phyloP scores from a whole-genome alignment of 805 yeast genomes.

The Hagleromyces aurorensis region DNA sequence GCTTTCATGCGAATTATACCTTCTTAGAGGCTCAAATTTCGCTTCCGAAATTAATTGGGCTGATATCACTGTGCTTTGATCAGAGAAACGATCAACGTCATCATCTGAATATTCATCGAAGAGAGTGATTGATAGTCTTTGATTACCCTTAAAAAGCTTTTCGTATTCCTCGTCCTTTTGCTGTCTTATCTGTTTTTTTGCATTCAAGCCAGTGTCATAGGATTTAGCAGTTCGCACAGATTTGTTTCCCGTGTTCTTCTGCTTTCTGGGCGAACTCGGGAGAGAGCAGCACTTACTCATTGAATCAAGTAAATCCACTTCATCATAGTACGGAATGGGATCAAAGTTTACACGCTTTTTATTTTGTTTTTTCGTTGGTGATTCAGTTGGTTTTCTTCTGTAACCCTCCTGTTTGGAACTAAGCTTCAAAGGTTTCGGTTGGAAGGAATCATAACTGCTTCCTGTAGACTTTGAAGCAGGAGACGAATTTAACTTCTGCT shows the following conservation, averaged over 20 bases:
- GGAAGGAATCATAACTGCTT: conserved; percentile 7
- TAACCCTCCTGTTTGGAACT: conserved; percentile 12
- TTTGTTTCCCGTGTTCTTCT: conserved; percentile 3
- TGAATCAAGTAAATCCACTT: not conserved
- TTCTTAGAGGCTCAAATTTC: conserved; percentile 18
- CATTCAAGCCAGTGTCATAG: conserved; percentile 22
- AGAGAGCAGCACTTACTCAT: conserved; percentile 10
- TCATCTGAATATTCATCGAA: conserved; percentile 22
- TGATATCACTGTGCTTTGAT: conserved; percentile 23
- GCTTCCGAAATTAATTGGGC: conserved; percentile 8
- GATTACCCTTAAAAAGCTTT: conserved; percentile 27
- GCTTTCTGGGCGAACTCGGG: conserved; percentile 18
- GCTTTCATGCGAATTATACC: conserved; percentile 31
- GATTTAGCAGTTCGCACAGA: conserved; percentile 21
- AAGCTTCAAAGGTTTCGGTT: conserved; percentile 21
- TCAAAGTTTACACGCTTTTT: conserved; percentile 5
- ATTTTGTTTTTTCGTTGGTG: conserved; percentile 7
- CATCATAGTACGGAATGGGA: not conserved
- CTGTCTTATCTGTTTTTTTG: conserved; percentile 5
- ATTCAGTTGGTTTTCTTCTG: conserved; percentile 6
- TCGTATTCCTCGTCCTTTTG: conserved; percentile 7
- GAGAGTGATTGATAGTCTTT: conserved; percentile 28
- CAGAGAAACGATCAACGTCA: conserved; percentile 12
- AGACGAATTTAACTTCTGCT: conserved; percentile 7
- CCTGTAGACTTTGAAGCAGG: conserved; percentile 16